phyloP scores from a whole-genome alignment of 805 yeast species.

The Candida vartiovaarae region DNA sequence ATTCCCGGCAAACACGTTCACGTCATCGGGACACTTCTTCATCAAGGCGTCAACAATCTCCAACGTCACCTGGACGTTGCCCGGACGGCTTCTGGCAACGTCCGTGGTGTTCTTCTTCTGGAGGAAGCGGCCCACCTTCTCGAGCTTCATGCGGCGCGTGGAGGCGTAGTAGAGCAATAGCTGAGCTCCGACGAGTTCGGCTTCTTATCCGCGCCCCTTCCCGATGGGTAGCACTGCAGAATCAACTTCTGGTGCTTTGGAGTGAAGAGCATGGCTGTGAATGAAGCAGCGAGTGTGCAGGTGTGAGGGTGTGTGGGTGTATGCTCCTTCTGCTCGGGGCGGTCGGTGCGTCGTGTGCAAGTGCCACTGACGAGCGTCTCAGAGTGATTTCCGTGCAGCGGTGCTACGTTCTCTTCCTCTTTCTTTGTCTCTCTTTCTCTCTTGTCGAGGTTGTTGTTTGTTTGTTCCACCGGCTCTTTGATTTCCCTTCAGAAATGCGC shows the following conservation, averaged over 20 bases:
- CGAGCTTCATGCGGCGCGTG: slow-evolving; percentile 80
- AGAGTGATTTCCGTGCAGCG: too few relatives aligned
- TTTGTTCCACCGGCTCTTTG: too few relatives aligned
- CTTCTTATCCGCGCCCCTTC: slow-evolving; percentile 76
- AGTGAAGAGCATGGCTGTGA: slow-evolving; percentile 31
- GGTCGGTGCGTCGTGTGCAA: too few relatives aligned
- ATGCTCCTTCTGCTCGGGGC: too few relatives aligned
- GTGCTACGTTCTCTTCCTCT: too few relatives aligned
- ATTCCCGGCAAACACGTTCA: slow-evolving; percentile 72
- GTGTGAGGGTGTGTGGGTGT: too few relatives aligned
- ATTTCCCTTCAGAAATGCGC: too few relatives aligned
- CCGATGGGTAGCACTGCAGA: slow-evolving; percentile 89
- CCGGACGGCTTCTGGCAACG: slow-evolving; percentile 53
- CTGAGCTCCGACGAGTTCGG: slow-evolving; percentile 91
- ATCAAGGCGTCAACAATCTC: slow-evolving; percentile 64
- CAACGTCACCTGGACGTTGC: slow-evolving; percentile 79
- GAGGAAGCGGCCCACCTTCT: slow-evolving; percentile 72
- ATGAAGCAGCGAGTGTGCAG: too few relatives aligned
- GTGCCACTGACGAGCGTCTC: too few relatives aligned
- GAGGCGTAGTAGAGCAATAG: slow-evolving; percentile 85
- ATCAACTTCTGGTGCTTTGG: slow-evolving; percentile 90
- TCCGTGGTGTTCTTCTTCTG: slow-evolving; percentile 56
- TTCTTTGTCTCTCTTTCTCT: too few relatives aligned
- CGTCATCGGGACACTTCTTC: slow-evolving; percentile 70
- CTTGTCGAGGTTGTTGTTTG: too few relatives aligned